Conservation (phyloP, 352 stramenopile genomes). For the Bremia lactucae region DNA sequence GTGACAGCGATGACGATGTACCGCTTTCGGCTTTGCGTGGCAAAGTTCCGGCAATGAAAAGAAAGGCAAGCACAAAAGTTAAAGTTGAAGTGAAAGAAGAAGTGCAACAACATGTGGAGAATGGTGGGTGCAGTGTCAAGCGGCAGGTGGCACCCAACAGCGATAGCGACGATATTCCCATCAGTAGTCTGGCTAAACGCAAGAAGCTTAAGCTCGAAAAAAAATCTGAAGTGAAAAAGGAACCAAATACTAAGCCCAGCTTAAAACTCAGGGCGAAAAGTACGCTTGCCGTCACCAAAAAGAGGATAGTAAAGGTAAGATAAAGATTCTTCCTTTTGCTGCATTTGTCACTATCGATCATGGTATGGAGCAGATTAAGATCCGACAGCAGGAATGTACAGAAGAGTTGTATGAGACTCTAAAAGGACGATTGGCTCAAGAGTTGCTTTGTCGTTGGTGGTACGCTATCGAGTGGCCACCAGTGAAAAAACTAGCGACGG, state of each 20-base stretch:
- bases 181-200: constrained; percentile 43
- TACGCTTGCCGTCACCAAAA: constrained; percentile 36
- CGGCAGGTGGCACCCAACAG: constrained; percentile 26
- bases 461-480: constrained; percentile 76
- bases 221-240: constrained; percentile 15
- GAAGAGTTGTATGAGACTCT: constrained; percentile 73
- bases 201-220: constrained; percentile 56
- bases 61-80: constrained; percentile 14
- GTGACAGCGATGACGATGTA: constrained; percentile 72
- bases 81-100: constrained; percentile 23
- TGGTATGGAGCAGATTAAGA: constrained; percentile 43
- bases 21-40: constrained; percentile 55
- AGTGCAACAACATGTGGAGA: neutral
- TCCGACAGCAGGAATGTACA: constrained; percentile 77
- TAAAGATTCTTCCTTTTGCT: too few species aligned
- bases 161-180: constrained; percentile 64
- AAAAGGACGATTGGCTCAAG: constrained; percentile 63
- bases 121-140: constrained; percentile 9
- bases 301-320: constrained; percentile 50
- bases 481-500: constrained; percentile 21
- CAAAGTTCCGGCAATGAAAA: constrained; percentile 15
- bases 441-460: constrained; percentile 81
- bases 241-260: constrained; percentile 1
- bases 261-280: constrained; percentile 8
- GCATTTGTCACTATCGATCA: too few species aligned